Percentiles rank a stretch among this genome's conserved stretches.
These are phyloP conservation scores for Linanthus parryae DNA, from an alignment of 148 eudicot genomes.

Conservation along the genomic window DNA sequence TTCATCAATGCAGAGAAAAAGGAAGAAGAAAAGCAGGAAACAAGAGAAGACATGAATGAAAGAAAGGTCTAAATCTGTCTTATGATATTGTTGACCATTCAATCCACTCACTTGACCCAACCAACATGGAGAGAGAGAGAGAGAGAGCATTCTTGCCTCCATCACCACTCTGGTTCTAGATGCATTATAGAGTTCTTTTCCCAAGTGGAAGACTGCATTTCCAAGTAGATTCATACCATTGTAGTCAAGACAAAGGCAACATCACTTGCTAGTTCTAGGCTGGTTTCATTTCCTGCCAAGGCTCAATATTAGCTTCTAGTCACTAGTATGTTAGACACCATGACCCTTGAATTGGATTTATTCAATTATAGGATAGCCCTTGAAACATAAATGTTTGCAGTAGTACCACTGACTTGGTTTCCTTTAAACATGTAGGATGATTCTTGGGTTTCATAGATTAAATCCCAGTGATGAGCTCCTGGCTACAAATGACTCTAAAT, in stretches of 20 bases:
- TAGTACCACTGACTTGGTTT: background rate
- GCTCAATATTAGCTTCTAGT: background rate
- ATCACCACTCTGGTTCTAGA: slow-evolving; percentile 17
- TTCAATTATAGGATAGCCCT: background rate
- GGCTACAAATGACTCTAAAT: too few species aligned
- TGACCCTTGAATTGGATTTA: background rate
- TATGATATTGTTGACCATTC: slow-evolving; percentile 48
- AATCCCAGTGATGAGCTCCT: too few species aligned
- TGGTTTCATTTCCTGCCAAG: background rate
- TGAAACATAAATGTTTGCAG: background rate
- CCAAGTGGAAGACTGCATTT: slow-evolving; percentile 41
- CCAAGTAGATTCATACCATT: slow-evolving; percentile 43
- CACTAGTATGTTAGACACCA: background rate
- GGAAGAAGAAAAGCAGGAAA: slow-evolving; percentile 20
- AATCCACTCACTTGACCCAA: slow-evolving; percentile 44
- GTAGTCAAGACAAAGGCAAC: slow-evolving; percentile 8
- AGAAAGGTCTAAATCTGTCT: slow-evolving; percentile 57
- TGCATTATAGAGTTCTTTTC: slow-evolving; percentile 33
- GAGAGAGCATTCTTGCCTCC: slow-evolving; percentile 41
- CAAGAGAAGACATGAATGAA: slow-evolving; percentile 60
- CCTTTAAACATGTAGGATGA: too few species aligned
- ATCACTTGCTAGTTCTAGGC: background rate
- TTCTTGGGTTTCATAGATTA: too few species aligned
- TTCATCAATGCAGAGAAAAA: too few species aligned
- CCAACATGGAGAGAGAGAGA: slow-evolving; percentile 31